Percentiles rank a stretch among this genome's conserved stretches.
Conservation (phyloP, 2,329 filamentous ascomycete species). For the Neurospora sp. region DNA sequence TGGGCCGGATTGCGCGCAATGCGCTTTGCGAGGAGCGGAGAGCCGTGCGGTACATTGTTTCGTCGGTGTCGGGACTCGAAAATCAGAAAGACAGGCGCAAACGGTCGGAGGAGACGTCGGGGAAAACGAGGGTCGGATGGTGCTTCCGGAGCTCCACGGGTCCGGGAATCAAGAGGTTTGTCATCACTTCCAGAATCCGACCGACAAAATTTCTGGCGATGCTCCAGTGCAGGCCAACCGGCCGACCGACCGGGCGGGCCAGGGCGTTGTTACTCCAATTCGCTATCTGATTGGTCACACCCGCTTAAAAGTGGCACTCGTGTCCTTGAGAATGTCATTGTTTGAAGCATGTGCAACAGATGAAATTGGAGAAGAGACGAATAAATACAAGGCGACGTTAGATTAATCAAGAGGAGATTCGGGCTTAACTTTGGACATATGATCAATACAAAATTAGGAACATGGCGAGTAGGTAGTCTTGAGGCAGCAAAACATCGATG, state of each 20-base stretch:
- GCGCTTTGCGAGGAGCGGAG: conserved; percentile 38
- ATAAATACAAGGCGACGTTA: not conserved
- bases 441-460: not conserved
- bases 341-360: not conserved
- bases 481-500: not conserved
- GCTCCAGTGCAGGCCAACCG: conserved; percentile 1
- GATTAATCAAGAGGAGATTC: not conserved
- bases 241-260: not conserved
- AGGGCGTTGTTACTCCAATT: not conserved
- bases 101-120: not conserved
- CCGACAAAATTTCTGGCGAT: conserved; percentile 17
- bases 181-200: conserved; percentile 8
- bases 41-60: conserved; percentile 42
- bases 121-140: conserved; percentile 10
- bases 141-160: conserved; percentile 6
- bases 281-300: not conserved
- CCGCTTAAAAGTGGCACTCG: not conserved
- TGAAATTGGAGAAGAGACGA: not conserved
- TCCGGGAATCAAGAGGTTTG: conserved; percentile 8
- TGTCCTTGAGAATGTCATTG: not conserved
- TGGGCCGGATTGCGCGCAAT: conserved; percentile 31
- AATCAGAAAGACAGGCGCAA: not conserved
- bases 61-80: not conserved
- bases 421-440: not conserved
- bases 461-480: not conserved